A percentile compares a stretch with the other conserved stretches of the same genome.
Evolutionary conservation across 805 yeast genomes (phyloP).

Genomic region (Candida caryicola): DNA sequence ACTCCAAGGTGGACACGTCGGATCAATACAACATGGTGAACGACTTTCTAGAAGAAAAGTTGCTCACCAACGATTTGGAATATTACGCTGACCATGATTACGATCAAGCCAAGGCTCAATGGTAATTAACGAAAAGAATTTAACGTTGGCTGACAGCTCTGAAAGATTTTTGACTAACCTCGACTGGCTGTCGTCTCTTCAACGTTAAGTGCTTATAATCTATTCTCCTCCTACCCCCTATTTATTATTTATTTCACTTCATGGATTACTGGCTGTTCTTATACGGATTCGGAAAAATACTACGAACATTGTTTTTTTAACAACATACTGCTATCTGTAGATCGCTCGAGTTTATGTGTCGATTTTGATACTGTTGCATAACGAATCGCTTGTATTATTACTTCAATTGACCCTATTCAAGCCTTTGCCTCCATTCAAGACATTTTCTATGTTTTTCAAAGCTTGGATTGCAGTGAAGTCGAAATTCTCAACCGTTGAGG

Average conservation of each 20-base stretch:
- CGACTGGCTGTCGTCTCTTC: too few relatives aligned
- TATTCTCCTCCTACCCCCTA: not conserved
- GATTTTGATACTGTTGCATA: too few relatives aligned
- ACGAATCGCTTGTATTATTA: not conserved
- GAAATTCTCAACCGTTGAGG: conserved; percentile 58
- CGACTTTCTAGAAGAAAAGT: conserved; percentile 40
- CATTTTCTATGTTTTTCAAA: conserved; percentile 51
- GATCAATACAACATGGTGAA: conserved; percentile 41
- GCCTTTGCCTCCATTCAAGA: conserved; percentile 40
- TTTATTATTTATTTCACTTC: conserved; percentile 7
- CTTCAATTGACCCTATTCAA: conserved; percentile 13
- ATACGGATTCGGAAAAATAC: too few relatives aligned
- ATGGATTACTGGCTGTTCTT: conserved; percentile 2
- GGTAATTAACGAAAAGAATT: conserved; percentile 3
- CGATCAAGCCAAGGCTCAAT: conserved; percentile 1
- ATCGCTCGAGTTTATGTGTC: too few relatives aligned
- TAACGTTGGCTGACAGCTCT: too few relatives aligned
- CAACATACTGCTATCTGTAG: too few relatives aligned
- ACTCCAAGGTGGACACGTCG: conserved; percentile 1
- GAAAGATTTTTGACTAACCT: too few relatives aligned
- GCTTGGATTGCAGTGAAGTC: conserved; percentile 51
- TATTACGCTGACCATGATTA: conserved; percentile 26
- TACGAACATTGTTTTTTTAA: too few relatives aligned
- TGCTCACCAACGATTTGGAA: conserved; percentile 35
- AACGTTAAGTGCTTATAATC: not conserved